Evolutionary conservation across 805 yeast genomes (phyloP), one percentile per base, ranked within the genome.

Genomic region (Barnettozyma populi): DNA sequence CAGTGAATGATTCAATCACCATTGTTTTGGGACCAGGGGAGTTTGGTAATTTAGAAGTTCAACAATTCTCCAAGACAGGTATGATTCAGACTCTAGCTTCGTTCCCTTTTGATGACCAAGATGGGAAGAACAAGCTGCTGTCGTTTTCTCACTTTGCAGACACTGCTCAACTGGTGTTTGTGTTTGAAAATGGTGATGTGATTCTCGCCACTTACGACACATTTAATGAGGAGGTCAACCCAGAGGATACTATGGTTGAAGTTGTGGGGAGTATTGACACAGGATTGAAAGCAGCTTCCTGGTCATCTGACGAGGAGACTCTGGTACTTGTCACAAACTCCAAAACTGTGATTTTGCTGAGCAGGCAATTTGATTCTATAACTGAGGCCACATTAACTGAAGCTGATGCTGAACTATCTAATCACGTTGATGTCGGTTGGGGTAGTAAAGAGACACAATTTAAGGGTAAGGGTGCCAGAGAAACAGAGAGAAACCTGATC

Each of bases 341-440:
- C 41, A 68, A 73, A 46, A 83, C 79, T 44, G 65, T 88, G 9
- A 67, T 88, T 0, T 59, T 90, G 20, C 72, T 94, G 46, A 84
- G 90, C 35, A 75, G 95, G 53, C 69, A 76, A 38, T 86, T 90
- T 53, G 97, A 92, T 54, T 87, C 90, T 1, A 73, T 92, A 21
- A 69, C 79, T 10, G 97, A 92, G 59, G 73, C 73, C 47, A 64
- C 67, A 27, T 65, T 74, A 21, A 52, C 65, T 4, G 63, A 57
- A 0, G 75, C 74, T 8, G 99, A 94, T 62, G 72, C 90, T 41
- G 63, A 69, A 31, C 67, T 79, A 43, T 82, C 90, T 2, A 83
- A 82, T 55, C 96, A 94, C 61, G 97, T 94, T 34, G 84, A 92
- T 24, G 97, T 94, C 38, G 99, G 99, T 23, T 94, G 99, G 99